Evolutionary conservation across 2,329 filamentous ascomycete genomes (phyloP).

Genomic region (Monosporascus sp.): DNA sequence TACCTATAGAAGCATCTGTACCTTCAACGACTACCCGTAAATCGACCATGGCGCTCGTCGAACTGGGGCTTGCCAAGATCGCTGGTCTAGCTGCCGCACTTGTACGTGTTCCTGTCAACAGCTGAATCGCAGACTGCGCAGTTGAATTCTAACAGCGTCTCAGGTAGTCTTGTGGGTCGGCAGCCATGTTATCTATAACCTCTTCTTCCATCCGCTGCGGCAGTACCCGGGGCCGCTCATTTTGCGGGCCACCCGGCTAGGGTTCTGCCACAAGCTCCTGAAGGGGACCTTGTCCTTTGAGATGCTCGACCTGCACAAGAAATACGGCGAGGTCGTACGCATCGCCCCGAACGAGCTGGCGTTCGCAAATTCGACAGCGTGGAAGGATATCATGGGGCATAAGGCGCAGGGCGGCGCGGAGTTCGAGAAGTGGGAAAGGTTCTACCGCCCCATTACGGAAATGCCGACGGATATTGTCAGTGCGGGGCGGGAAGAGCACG

Average conservation of each 20-base stretch:
- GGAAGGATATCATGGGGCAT: slow-evolving; percentile 25
- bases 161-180: slow-evolving; percentile 4
- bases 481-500: slow-evolving; percentile 23
- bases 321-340: slow-evolving; percentile 35
- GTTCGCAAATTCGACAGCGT: slow-evolving; percentile 29
- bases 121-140: background rate
- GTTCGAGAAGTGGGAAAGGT: slow-evolving; percentile 19
- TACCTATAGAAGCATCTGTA: background rate
- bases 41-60: background rate
- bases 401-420: slow-evolving; percentile 13
- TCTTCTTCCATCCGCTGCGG: slow-evolving; percentile 17
- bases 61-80: background rate
- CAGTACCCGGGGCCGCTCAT: slow-evolving; percentile 17
- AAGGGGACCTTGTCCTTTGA: slow-evolving; percentile 9
- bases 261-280: slow-evolving; percentile 1
- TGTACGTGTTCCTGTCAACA: background rate
- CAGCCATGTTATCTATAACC: slow-evolving; percentile 11
- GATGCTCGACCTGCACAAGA: slow-evolving; percentile 20
- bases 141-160: background rate
- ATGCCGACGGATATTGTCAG: slow-evolving; percentile 24
- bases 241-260: slow-evolving; percentile 5
- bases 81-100: background rate
- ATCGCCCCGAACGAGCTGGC: slow-evolving; percentile 34
- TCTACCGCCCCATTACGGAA: slow-evolving; percentile 18
- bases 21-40: too few relatives aligned